Percentiles rank a stretch among this genome's conserved stretches.
These are phyloP conservation scores for Orbilia ellipsospora DNA, from an alignment of 2,329 filamentous ascomycete genomes.

Conservation along the genomic window DNA sequence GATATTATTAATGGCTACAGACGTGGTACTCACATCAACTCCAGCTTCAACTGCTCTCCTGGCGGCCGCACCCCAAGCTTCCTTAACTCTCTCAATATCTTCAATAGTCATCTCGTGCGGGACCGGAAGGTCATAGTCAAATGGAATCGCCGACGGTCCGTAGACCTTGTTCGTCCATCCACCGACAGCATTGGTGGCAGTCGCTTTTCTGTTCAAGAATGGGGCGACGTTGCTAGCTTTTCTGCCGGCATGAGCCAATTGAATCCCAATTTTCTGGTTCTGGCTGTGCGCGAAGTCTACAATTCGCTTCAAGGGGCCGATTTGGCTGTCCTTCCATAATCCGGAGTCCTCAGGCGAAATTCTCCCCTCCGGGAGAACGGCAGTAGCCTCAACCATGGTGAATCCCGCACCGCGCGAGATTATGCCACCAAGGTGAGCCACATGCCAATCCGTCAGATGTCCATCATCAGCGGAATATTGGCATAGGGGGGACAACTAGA, in stretches of 20 bases:
- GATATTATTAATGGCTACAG: neutral
- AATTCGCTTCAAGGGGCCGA: slow-evolving; percentile 75
- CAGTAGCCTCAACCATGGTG: slow-evolving; percentile 80
- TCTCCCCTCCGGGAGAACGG: slow-evolving; percentile 78
- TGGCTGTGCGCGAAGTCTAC: slow-evolving; percentile 84
- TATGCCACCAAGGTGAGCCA: slow-evolving; percentile 83
- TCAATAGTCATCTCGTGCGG: slow-evolving; percentile 60
- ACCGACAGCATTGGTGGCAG: slow-evolving; percentile 66
- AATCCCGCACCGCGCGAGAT: slow-evolving; percentile 79
- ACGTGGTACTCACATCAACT: slow-evolving; percentile 59
- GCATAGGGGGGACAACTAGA: slow-evolving; percentile 71
- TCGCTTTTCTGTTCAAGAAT: slow-evolving; percentile 70
- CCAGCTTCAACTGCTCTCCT: slow-evolving; percentile 61
- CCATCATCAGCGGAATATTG: slow-evolving; percentile 76
- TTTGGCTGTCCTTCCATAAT: slow-evolving; percentile 86
- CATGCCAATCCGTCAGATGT: slow-evolving; percentile 81
- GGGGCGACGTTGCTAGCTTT: slow-evolving; percentile 73
- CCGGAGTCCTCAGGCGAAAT: slow-evolving; percentile 84
- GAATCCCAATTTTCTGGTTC: slow-evolving; percentile 79
- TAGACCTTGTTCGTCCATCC: slow-evolving; percentile 71
- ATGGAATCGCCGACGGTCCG: slow-evolving; percentile 66
- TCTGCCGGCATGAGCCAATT: slow-evolving; percentile 82
- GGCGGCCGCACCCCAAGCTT: slow-evolving; percentile 61
- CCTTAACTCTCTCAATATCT: slow-evolving; percentile 61
- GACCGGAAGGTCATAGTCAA: slow-evolving; percentile 57